Evolutionary conservation across 1,284 basidiomycete species (phyloP), one percentile per base, ranked within the genome.

Genomic region (Lentinus polychrous): DNA sequence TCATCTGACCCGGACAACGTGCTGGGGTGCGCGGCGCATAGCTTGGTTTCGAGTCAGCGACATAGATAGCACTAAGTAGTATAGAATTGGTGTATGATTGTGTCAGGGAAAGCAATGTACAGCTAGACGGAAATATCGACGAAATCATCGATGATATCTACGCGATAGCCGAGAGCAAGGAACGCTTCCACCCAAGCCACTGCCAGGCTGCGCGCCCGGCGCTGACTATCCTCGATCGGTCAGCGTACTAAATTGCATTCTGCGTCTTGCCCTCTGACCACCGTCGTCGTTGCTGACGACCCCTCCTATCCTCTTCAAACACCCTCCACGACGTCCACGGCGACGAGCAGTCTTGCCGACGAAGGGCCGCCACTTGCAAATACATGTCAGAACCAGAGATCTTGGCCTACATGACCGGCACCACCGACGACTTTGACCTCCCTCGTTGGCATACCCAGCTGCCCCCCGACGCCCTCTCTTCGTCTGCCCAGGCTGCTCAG

Each of bases 381-480:
- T 61, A 54, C 60, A 76, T 75, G 73, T 74, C 73, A 57, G 72
- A 74, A 66, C 70, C 72, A 54, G 75, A 77, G 64, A 67, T 72
- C 43, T 55, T 65, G 50, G 72, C 73, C 59, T 76, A 75, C 69
- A 75, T 76, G 74, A 65, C 64, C 57, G 69, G 68, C 61, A 61
- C 68, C 55, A 74, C 76, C 71, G 76, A 79, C 66, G 76, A 75
- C 61, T 80, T 78, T 67, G 84, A 87, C 75, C 82, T 89, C 56
- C 86, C 86, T 57, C 85, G 86, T 69, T 88, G 84, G 85, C 79
- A 83, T 63, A 80, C 81, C 14, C 82, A 83, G 59, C 61, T 67
- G 33, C 61, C 66, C 57, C 71, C 78, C 68, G 80, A 84, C 67
- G 68, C 75, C 48, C 73, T 83, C 58, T 75, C 82, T 6, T 80